Evolutionary conservation across 1,284 basidiomycete genomes (phyloP), one percentile per base, ranked within the genome.

Genomic region (Moesziomyces sp.): DNA sequence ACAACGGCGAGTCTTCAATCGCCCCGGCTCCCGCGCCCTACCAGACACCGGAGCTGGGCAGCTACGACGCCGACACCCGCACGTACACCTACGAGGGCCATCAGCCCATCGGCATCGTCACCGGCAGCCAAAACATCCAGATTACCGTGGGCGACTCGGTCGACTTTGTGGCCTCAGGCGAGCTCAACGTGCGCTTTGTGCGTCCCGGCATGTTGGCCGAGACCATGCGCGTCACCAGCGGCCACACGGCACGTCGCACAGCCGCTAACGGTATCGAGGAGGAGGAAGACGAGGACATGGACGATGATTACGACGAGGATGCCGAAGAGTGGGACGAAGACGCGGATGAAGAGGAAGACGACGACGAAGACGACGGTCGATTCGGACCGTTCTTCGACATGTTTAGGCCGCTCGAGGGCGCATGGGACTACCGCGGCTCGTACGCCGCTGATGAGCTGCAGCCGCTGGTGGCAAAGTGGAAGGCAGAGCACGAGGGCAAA

Each of bases 71-170:
- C 26, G 53, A 65, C 13, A 58, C 68, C 8, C 13, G 47, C 5
- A 71, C 62, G 0, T 71, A 55, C 50, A 71, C 68, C 1, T 71
- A 61, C 44, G 58, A 65, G 26, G 68, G 68, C 9, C 9, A 58
- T 16, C 43, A 49, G n/a, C 46, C 60, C 24, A 44, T 65, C 24
- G 62, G 58, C 44, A 61, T 71, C 52, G 30, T 46, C 45, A 65
- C 58, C 0, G 61, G 68, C 23, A 47, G 46, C 18, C 11, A 47
- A 10, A 52, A 57, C 42, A 71, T 71, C 18, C 58, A 58, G 16
- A 26, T 71, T 50, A 65, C 55, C 10, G 26, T 71, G 11, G 68
- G 58, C 24, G 50, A 52, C 21, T 49, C 61, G 1, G 43, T 71
- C 47, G 68, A 65, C 42, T 71, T 71, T 44, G 50, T 63, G 18